A percentile compares a stretch with the other conserved stretches of the same genome.
Evolutionary conservation across 768 basidiomycete species (phyloP).

Genomic region (Auriscalpium microsporum): DNA sequence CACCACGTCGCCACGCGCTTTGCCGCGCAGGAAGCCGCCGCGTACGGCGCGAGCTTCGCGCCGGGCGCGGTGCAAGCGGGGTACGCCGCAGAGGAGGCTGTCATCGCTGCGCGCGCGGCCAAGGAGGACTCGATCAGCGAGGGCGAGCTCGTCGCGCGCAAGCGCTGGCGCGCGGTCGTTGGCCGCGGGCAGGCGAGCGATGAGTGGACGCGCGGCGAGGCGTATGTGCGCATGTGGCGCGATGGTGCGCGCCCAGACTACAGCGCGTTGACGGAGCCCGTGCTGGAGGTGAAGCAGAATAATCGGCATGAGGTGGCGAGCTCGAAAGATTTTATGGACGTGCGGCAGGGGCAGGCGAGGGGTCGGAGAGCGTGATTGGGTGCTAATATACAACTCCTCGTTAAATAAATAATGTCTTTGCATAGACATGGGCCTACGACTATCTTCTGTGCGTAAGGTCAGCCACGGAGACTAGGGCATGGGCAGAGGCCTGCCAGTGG

Average conservation of each 20-base stretch:
- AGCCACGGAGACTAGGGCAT: too few species aligned
- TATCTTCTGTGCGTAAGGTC: too few species aligned
- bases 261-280: conserved; percentile 37
- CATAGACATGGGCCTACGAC: too few species aligned
- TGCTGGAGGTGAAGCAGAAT: not conserved
- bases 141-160: conserved; percentile 51
- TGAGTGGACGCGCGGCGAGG: conserved; percentile 65
- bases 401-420: too few species aligned
- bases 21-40: conserved; percentile 73
- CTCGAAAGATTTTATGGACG: not conserved
- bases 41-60: conserved; percentile 59
- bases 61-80: conserved; percentile 52
- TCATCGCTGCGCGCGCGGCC: conserved; percentile 47
- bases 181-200: conserved; percentile 20
- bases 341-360: too few species aligned
- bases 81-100: conserved; percentile 53
- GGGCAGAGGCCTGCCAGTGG: too few species aligned
- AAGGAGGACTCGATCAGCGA: conserved; percentile 52
- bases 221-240: conserved; percentile 68
- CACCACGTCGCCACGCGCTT: conserved; percentile 68
- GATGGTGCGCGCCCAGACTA: conserved; percentile 62
- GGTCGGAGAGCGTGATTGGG: too few species aligned
- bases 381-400: too few species aligned
- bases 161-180: conserved; percentile 60
- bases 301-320: not conserved